phyloP scores from a whole-genome alignment of 768 basidiomycete species.

The Boletales sp. region DNA sequence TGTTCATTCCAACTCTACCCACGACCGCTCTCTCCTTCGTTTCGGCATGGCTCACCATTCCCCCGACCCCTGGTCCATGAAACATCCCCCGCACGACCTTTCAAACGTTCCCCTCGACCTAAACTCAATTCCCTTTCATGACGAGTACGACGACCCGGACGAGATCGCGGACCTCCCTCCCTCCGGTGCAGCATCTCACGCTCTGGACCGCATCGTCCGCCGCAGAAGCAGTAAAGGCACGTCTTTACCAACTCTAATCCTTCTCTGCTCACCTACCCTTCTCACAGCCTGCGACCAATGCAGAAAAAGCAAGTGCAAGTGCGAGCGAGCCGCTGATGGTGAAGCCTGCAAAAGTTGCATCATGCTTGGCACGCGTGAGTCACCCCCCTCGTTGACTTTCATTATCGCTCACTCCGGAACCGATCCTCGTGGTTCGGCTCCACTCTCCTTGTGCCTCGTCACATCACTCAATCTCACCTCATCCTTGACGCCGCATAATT shows the following conservation, averaged over 20 bases:
- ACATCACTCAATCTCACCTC: too few relatives aligned
- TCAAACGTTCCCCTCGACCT: constrained; percentile 21
- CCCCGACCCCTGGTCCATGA: constrained; percentile 2
- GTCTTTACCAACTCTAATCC: constrained; percentile 4
- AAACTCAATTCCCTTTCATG: constrained; percentile 44
- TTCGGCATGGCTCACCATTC: constrained; percentile 24
- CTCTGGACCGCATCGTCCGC: constrained; percentile 51
- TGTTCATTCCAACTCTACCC: neutral
- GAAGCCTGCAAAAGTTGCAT: constrained; percentile 77
- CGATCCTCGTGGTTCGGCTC: constrained; percentile 2
- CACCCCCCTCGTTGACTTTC: neutral
- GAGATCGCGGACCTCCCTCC: constrained; percentile 48
- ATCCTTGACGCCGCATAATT: too few relatives aligned
- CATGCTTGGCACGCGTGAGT: constrained; percentile 66
- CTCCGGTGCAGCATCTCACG: constrained; percentile 15
- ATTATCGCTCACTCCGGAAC: constrained; percentile 14
- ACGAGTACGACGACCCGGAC: constrained; percentile 61
- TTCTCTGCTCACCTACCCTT: neutral
- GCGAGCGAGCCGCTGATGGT: constrained; percentile 59
- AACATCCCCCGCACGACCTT: constrained; percentile 11
- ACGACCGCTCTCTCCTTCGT: constrained; percentile 15
- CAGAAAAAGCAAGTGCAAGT: constrained; percentile 87
- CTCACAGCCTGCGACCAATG: constrained; percentile 79
- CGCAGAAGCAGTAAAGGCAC: constrained; percentile 76
- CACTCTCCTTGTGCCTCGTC: neutral